phyloP scores from a whole-genome alignment of 2,329 filamentous ascomycete genomes.

The Exutisphaerella laricina region DNA sequence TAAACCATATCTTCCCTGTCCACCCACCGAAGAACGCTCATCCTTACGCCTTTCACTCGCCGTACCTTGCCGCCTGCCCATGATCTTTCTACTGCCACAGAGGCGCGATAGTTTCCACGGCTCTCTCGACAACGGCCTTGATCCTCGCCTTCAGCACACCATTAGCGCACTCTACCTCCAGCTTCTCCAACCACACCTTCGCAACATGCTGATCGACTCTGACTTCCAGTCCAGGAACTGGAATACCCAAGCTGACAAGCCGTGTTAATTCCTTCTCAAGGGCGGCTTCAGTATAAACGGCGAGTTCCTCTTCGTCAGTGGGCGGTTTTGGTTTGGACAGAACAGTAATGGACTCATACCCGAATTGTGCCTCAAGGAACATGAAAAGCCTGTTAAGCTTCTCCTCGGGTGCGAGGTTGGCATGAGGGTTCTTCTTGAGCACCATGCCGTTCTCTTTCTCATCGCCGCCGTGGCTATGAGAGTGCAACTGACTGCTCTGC shows the following conservation, averaged over 20 bases:
- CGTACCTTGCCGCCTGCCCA: too few relatives aligned
- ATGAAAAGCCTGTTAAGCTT: slow-evolving; percentile 81
- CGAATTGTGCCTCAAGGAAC: slow-evolving; percentile 97
- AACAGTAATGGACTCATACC: slow-evolving; percentile 71
- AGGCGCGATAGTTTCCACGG: slow-evolving; percentile 24
- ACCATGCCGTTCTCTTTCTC: slow-evolving; percentile 7
- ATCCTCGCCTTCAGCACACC: slow-evolving; percentile 76
- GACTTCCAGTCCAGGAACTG: slow-evolving; percentile 83
- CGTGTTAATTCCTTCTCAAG: slow-evolving; percentile 65
- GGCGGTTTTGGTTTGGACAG: slow-evolving; percentile 57
- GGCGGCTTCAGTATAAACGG: slow-evolving; percentile 40
- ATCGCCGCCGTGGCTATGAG: slow-evolving; percentile 31
- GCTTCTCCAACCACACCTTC: slow-evolving; percentile 82
- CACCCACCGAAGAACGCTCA: too few relatives aligned
- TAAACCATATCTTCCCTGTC: too few relatives aligned
- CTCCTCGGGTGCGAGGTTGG: slow-evolving; percentile 64
- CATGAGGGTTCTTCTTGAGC: slow-evolving; percentile 61
- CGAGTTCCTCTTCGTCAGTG: slow-evolving; percentile 24
- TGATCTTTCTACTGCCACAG: slow-evolving; percentile 23
- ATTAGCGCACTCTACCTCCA: slow-evolving; percentile 79
- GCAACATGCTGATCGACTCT: slow-evolving; percentile 82
- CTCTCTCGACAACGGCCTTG: slow-evolving; percentile 80
- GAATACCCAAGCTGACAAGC: slow-evolving; percentile 77
- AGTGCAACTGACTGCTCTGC: slow-evolving; percentile 56
- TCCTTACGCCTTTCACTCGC: too few relatives aligned